Base-by-base conservation (phyloP, 2,329 filamentous ascomycete genomes). In the Penicillium vulpinum region DNA sequence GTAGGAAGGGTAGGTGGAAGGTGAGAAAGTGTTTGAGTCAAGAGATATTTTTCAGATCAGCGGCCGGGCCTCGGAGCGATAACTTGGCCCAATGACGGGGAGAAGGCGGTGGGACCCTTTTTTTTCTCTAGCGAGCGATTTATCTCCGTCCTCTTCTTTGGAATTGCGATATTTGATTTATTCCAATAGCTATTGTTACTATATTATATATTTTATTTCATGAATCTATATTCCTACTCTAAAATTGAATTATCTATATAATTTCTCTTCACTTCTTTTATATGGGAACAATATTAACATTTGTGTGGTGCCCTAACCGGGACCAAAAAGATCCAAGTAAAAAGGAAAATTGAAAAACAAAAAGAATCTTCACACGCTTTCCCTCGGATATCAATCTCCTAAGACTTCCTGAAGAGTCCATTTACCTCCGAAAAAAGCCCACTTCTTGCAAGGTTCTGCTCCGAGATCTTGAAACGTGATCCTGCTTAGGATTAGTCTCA, bases 61-160 rank as follows among this genome's bases (percentile, higher is more conserved):
- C 62, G 64, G 62, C 63, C 60, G 60, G 55, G 28, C 57, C 39
- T 69, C 66, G 66, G 66, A 66, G 65, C 58, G 59, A 52, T 59
- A 58, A 63, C 46, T 54, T 31, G 53, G 38, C 40, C 61, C 62
- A 61, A 59, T 61, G 53, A 59, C 43, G 54, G 51, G 47, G 54
- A 40, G 44, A 57, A 61, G 63, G 63, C 54, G 63, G 60, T 62
- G 52, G 62, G 35, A 54, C 41, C 48, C 51, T 38, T 26, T 7
- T 40, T 56, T 59, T 38, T 26, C 13, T 40, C 57, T 59, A 56
- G 56, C 54, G 51, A 65, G 65, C 52, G 61, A 38, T 54, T 56
- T 60, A 46, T 54, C 36, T 22, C 35, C 26, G 45, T 52, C 18
- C 36, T 22, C 24, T 39, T 41, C 24, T 38, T 57, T 51, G n/a